phyloP scores from a whole-genome alignment of 331 rosid genomes.

The Phaseolus coccineus region DNA sequence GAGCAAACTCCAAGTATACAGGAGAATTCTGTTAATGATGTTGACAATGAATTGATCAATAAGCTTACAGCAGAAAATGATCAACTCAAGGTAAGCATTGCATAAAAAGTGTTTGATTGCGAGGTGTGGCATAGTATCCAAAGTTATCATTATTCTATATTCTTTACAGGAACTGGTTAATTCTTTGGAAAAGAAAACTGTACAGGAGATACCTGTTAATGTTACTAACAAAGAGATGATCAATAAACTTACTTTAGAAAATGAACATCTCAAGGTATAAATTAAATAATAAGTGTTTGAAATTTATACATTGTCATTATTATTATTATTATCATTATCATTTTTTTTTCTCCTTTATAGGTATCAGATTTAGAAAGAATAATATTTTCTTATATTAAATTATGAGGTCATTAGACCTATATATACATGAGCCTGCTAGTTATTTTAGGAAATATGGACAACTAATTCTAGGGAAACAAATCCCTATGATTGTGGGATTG shows the following conservation, averaged over 20 bases:
- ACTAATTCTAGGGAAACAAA: too few species aligned
- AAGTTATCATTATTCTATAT: conserved; percentile 35
- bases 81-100: conserved; percentile 74
- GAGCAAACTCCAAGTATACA: conserved; percentile 51
- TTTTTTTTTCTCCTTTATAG: too few species aligned
- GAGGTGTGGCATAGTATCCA: conserved; percentile 16
- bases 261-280: conserved; percentile 83
- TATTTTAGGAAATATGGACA: too few species aligned
- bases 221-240: conserved; percentile 60
- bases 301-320: not conserved
- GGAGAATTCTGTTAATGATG: conserved; percentile 55
- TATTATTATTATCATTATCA: not conserved
- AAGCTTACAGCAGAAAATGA: conserved; percentile 81
- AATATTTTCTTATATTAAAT: too few species aligned
- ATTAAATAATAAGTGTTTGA: conserved; percentile 33
- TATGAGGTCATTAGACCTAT: too few species aligned
- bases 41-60: conserved; percentile 59
- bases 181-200: conserved; percentile 71
- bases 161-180: conserved; percentile 64
- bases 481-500: too few species aligned
- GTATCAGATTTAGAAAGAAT: too few species aligned
- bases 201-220: conserved; percentile 55
- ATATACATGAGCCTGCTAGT: too few species aligned
- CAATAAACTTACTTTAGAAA: conserved; percentile 71
- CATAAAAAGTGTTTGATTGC: conserved; percentile 22